These are phyloP conservation scores for Umbellularia californica DNA, from an alignment of 164 flowering plant genomes.

Conservation along the genomic window DNA sequence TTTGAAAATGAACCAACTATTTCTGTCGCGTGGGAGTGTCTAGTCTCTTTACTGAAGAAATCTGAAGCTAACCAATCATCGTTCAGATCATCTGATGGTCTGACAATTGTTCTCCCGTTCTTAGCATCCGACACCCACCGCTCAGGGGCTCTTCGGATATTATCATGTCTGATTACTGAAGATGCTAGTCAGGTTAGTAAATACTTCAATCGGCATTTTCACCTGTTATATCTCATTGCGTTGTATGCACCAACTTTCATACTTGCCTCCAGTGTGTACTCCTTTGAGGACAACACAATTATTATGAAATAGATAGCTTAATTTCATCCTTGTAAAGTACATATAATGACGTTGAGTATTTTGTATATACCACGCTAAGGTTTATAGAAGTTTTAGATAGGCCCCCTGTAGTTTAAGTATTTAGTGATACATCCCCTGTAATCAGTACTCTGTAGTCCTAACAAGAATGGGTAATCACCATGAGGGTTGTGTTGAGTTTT, in stretches of 20 bases:
- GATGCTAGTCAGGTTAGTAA: conserved; percentile 70
- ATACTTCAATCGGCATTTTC: not conserved
- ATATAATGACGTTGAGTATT: no score
- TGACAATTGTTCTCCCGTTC: conserved; percentile 69
- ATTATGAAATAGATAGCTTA: no score
- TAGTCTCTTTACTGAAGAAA: conserved; percentile 76
- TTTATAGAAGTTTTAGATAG: no score
- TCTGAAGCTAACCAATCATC: conserved; percentile 81
- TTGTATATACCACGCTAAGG: no score
- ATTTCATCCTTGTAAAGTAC: not conserved
- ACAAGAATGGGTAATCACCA: no score
- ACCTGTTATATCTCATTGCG: not conserved
- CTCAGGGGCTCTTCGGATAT: conserved; percentile 68
- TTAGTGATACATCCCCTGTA: no score
- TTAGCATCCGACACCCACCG: conserved; percentile 78
- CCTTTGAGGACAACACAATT: no score
- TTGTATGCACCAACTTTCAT: not conserved
- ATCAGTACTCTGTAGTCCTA: no score
- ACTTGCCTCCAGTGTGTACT: not conserved
- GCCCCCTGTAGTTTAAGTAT: no score
- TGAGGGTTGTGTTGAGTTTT: no score
- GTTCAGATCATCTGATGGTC: conserved; percentile 75
- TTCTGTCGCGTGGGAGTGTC: conserved; percentile 87
- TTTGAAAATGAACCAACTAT: conserved; percentile 78
- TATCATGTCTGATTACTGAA: conserved; percentile 87